phyloP scores from a whole-genome alignment of 345 rosid genomes.

The Raphanus sativus region DNA sequence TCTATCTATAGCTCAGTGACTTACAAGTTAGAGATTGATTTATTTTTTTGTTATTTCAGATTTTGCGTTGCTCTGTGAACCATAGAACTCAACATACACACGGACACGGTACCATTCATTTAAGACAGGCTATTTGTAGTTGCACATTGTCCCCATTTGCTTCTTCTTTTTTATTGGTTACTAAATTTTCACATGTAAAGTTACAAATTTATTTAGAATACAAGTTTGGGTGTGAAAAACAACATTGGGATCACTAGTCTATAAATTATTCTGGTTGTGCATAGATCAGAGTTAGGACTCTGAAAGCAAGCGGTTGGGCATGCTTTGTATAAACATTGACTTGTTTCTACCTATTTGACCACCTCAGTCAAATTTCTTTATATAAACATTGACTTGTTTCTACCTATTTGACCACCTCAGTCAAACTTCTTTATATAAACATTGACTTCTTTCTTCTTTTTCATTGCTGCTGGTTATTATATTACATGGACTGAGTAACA shows the following conservation, averaged over 20 bases:
- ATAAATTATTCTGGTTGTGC: constrained; percentile 18
- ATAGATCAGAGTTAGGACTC: constrained; percentile 6
- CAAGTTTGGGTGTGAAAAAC: background rate
- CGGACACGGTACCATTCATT: constrained; percentile 16
- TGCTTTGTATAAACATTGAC: constrained; percentile 6
- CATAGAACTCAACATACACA: constrained; percentile 23
- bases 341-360: background rate
- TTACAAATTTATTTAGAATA: constrained; percentile 24
- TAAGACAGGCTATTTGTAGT: constrained; percentile 18
- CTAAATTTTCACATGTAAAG: constrained; percentile 32
- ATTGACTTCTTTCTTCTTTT: background rate
- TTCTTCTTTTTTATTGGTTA: background rate
- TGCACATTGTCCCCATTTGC: constrained; percentile 23
- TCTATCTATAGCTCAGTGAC: background rate
- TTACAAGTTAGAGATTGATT: background rate
- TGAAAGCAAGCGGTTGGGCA: background rate
- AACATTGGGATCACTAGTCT: background rate
- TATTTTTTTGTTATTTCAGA: constrained; percentile 36
- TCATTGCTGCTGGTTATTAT: background rate
- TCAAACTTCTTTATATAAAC: constrained; percentile 5
- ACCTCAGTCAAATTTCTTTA: background rate
- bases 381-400: background rate
- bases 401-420: background rate
- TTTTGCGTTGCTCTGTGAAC: constrained; percentile 22
- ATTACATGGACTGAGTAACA: background rate